Evolutionary conservation across 192 early-diverging fungal genomes (phyloP), one percentile per base, ranked within the genome.

Genomic region (Gigaspora rosea): DNA sequence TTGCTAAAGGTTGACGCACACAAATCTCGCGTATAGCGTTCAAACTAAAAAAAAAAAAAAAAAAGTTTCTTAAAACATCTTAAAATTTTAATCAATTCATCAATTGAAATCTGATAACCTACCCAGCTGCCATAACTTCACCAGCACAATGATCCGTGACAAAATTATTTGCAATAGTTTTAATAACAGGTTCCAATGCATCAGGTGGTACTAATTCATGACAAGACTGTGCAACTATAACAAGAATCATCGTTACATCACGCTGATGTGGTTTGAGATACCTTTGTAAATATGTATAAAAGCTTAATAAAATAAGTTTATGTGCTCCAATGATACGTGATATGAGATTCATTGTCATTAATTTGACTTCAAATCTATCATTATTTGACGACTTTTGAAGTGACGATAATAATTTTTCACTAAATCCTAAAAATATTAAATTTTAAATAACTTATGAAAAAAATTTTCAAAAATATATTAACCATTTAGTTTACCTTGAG

Each of bases 171-270:
- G 98, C 95, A 20, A 98, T 91, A 12, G 93, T 93, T 75, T 92
- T 91, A n/a, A 99, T 82, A 8, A 97, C 90, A 11, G 93, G 90
- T 79, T 93, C 90, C 63, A 98, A 83, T 4, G 87, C 91, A 83
- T 99, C 98, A 6, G 98, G 98, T 33, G 98, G 98, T 7, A 97
- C 90, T 18, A 99, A 86, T 12, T 95, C 89, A 82, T 99, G 97
- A 1, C 91, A 88, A n/a, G 92, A 90, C 78, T 97, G 97, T 35
- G 98, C 97, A 46, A 91, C 82, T 68, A 91, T 91, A 32, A 96
- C 96, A 35, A 99, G 85, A 22, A 99, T 92, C 82, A 90, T 88
- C 8, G 96, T 97, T 5, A 99, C 97, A 73, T 99, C 94, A 70
- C 88, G 83, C 81, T 99, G 97, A 82, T 94, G 92, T 11, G 98